phyloP scores from a whole-genome alignment of 202 grass and related monocot genomes.

The Carex arenaria region DNA sequence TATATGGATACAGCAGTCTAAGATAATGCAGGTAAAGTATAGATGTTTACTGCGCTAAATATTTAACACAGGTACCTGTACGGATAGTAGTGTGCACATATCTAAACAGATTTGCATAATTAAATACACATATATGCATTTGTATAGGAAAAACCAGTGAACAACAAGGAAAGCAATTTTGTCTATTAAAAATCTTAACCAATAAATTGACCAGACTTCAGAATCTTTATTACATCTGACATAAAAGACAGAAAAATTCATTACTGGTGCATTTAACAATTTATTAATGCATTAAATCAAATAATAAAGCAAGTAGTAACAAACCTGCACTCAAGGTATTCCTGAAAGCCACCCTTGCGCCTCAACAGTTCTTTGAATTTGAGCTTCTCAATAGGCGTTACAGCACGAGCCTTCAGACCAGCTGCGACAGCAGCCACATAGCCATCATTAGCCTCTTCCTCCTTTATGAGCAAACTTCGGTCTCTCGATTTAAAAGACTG shows the following conservation, averaged over 20 bases:
- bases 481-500: slow-evolving; percentile 58
- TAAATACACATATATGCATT: not conserved
- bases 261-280: not conserved
- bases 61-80: not conserved
- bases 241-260: not conserved
- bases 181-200: not conserved
- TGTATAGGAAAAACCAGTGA: not conserved
- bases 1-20: not conserved
- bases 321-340: slow-evolving; percentile 94
- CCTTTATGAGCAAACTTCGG: slow-evolving; percentile 22
- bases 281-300: not conserved
- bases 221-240: not conserved
- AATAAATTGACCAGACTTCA: not conserved
- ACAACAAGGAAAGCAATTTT: not conserved
- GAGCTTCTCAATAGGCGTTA: slow-evolving; percentile 88
- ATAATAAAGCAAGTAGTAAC: not conserved
- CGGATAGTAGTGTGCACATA: not conserved
- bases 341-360: slow-evolving; percentile 79
- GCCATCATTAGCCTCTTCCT: slow-evolving; percentile 34
- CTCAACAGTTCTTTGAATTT: slow-evolving; percentile 93
- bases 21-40: not conserved
- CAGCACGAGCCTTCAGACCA: slow-evolving; percentile 65
- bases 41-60: not conserved
- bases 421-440: slow-evolving; percentile 60
- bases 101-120: not conserved